phyloP scores from a whole-genome alignment of 2,329 filamentous ascomycete genomes.

The Ascochyta fabae region DNA sequence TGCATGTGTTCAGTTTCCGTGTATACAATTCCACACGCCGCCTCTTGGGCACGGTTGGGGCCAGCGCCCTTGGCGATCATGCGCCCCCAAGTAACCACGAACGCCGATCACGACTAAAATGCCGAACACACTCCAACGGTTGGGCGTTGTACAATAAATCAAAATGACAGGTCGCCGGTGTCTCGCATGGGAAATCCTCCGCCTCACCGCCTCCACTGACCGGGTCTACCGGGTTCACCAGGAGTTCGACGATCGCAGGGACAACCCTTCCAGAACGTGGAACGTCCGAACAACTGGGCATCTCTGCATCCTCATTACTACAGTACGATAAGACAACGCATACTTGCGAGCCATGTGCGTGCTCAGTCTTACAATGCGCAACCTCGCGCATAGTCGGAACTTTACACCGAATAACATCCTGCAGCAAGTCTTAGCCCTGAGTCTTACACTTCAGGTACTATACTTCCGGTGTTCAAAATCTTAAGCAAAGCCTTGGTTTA shows the following conservation, averaged over 20 bases:
- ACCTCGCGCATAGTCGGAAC: not conserved
- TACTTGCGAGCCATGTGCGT: not conserved
- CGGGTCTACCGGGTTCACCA: conserved; percentile 21
- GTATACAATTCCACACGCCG: conserved; percentile 8
- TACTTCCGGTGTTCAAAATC: not conserved
- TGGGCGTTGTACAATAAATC: not conserved
- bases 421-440: not conserved
- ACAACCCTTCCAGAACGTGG: conserved; percentile 19
- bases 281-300: conserved; percentile 20
- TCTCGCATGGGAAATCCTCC: conserved; percentile 3
- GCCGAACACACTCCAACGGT: conserved; percentile 8
- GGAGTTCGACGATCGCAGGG: conserved; percentile 24
- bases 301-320: conserved; percentile 21
- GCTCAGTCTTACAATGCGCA: not conserved
- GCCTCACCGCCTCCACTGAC: conserved; percentile 11
- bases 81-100: not conserved
- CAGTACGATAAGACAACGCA: conserved; percentile 8
- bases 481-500: not conserved
- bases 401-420: not conserved
- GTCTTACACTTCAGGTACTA: no score
- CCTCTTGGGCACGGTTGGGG: conserved; percentile 2
- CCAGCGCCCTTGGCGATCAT: conserved; percentile 20
- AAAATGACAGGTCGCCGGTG: conserved; percentile 11
- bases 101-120: conserved; percentile 26
- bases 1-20: not conserved